A percentile compares a stretch with the other conserved stretches of the same genome.
Conservation (phyloP, 768 basidiomycete genomes). For the Rhizopogon vinicolor region DNA sequence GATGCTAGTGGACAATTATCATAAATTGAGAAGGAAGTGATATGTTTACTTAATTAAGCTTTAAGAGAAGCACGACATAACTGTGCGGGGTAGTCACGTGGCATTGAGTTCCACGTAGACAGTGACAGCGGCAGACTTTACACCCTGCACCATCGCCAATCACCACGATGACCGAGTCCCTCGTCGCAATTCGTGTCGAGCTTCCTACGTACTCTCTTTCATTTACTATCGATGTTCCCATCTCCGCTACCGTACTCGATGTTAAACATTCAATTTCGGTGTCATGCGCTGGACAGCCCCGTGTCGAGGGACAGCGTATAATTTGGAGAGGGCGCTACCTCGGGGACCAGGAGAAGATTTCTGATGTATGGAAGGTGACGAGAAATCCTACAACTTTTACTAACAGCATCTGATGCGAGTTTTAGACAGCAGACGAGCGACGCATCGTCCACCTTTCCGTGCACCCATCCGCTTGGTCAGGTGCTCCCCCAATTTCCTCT, state of each 20-base stretch:
- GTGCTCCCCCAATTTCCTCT: conserved; percentile 40
- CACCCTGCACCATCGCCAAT: background rate
- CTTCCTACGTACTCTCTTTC: conserved; percentile 72
- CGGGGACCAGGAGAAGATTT: conserved; percentile 57
- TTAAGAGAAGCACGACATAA: no score
- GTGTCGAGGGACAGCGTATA: conserved; percentile 66
- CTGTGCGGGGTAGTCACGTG: conserved; percentile 16
- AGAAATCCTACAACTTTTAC: background rate
- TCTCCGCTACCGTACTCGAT: conserved; percentile 48
- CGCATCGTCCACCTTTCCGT: conserved; percentile 72
- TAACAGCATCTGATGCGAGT: background rate
- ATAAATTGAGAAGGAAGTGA: no score
- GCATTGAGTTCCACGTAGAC: conserved; percentile 25
- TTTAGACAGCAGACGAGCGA: conserved; percentile 51
- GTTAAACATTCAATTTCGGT: conserved; percentile 64
- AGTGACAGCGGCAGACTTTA: background rate
- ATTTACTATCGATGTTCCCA: conserved; percentile 49
- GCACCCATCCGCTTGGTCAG: conserved; percentile 73
- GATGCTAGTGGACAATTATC: no score
- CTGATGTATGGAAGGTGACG: conserved; percentile 67
- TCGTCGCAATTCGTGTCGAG: conserved; percentile 54
- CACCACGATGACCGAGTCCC: conserved; percentile 22
- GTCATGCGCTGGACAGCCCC: conserved; percentile 60
- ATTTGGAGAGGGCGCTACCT: conserved; percentile 73
- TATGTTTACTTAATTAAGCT: no score